phyloP scores from a whole-genome alignment of 2,329 filamentous ascomycete genomes.

The Parastagonospora avenae region DNA sequence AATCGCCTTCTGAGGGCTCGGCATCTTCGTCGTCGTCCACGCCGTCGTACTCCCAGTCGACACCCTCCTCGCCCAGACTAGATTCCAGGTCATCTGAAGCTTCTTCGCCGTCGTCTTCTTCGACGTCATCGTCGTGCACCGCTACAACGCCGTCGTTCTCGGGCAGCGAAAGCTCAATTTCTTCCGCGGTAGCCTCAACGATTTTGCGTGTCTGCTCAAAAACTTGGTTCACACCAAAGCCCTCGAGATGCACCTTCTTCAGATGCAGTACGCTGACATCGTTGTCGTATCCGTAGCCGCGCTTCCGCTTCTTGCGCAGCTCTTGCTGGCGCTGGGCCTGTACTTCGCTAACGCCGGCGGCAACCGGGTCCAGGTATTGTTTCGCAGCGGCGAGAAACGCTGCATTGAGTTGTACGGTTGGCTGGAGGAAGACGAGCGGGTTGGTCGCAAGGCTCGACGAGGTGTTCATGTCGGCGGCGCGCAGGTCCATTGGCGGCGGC shows the following conservation, averaged over 20 bases:
- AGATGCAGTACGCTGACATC: conserved; percentile 68
- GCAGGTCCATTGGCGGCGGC: conserved; percentile 42
- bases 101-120: conserved; percentile 45
- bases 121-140: conserved; percentile 24
- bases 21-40: conserved; percentile 39
- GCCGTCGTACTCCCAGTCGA: conserved; percentile 42
- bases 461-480: conserved; percentile 50
- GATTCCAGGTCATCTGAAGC: conserved; percentile 40
- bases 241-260: conserved; percentile 82
- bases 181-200: conserved; percentile 66
- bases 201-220: conserved; percentile 93
- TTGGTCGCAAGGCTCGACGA: conserved; percentile 64
- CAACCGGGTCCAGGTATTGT: conserved; percentile 77
- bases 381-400: conserved; percentile 79
- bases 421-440: conserved; percentile 78
- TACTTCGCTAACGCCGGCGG: conserved; percentile 72
- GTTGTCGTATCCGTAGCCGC: conserved; percentile 57
- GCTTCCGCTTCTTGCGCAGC: conserved; percentile 76
- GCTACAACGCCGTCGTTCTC: conserved; percentile 30
- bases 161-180: conserved; percentile 57
- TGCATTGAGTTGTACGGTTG: conserved; percentile 67
- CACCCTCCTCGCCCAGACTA: conserved; percentile 38
- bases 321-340: conserved; percentile 73
- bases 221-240: conserved; percentile 85
- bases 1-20: conserved; percentile 34